Percentiles rank a stretch among this genome's conserved stretches.
Evolutionary conservation across 345 rosid genomes (phyloP).

Genomic region (Triadica sebifera): DNA sequence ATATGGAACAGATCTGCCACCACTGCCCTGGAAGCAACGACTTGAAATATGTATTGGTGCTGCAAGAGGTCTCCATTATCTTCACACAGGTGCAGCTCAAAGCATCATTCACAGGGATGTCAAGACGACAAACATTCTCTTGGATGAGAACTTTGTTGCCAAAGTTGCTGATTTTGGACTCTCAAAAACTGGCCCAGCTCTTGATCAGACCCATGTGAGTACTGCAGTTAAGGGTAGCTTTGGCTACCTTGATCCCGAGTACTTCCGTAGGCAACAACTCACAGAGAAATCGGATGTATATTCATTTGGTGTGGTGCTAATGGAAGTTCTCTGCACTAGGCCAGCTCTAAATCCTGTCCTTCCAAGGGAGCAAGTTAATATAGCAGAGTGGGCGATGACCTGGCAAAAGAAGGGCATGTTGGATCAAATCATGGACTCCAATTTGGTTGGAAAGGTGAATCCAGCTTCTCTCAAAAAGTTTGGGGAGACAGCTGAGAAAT

Average conservation of each 20-base stretch:
- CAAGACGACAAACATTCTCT: slow-evolving; percentile 92
- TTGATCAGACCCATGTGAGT: slow-evolving; percentile 96
- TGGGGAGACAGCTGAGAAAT: slow-evolving; percentile 98
- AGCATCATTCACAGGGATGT: slow-evolving; percentile 98
- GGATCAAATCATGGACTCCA: slow-evolving; percentile 91
- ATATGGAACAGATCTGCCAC: too few relatives aligned
- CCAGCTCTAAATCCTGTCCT: slow-evolving; percentile 96
- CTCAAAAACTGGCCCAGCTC: slow-evolving; percentile 87
- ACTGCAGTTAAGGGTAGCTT: slow-evolving; percentile 99
- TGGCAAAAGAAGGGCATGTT: slow-evolving; percentile 97
- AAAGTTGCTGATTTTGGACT: slow-evolving; percentile 98
- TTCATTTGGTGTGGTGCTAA: slow-evolving; percentile 93
- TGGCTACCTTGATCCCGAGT: slow-evolving; percentile 96
- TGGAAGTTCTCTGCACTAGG: slow-evolving; percentile 96
- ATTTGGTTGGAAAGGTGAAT: slow-evolving; percentile 79
- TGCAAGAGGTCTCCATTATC: too few relatives aligned
- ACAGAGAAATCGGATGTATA: slow-evolving; percentile 97
- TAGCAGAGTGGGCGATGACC: slow-evolving; percentile 97
- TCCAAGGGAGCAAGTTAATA: slow-evolving; percentile 95
- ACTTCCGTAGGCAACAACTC: slow-evolving; percentile 94
- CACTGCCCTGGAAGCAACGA: too few relatives aligned
- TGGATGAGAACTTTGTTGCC: slow-evolving; percentile 90
- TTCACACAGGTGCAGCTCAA: too few relatives aligned
- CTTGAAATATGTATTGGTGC: too few relatives aligned
- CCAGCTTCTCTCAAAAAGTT: slow-evolving; percentile 89